Conservation (phyloP, 495 filamentous ascomycete genomes). For the Stereocaulon alpinum region DNA sequence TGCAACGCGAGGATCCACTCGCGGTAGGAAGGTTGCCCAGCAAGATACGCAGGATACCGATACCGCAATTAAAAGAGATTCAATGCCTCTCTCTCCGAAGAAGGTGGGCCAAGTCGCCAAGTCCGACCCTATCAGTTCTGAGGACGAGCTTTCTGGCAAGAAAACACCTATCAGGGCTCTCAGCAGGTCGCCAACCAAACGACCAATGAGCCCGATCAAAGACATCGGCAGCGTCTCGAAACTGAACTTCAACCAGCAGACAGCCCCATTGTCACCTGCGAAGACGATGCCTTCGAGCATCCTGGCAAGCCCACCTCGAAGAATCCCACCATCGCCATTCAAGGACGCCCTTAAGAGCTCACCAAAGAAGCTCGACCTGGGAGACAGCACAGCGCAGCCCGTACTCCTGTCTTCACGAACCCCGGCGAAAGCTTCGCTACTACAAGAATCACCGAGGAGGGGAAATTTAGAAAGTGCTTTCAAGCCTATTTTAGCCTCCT, state of each 20-base stretch:
- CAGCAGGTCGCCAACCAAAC: conserved; percentile 35
- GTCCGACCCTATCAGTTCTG: conserved; percentile 35
- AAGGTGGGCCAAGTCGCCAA: conserved; percentile 45
- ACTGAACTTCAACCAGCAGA: conserved; percentile 29
- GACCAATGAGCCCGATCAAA: conserved; percentile 23
- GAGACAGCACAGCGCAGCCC: conserved; percentile 10
- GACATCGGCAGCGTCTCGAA: conserved; percentile 26
- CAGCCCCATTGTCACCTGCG: conserved; percentile 21
- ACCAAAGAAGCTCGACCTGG: conserved; percentile 24
- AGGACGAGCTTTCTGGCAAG: conserved; percentile 39
- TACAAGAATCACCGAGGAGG: conserved; percentile 39
- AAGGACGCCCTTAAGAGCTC: conserved; percentile 33
- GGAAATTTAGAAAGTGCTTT: conserved; percentile 32
- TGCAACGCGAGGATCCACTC: conserved; percentile 15
- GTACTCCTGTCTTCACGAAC: conserved; percentile 12
- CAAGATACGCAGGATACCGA: not conserved
- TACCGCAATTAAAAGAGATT: not conserved
- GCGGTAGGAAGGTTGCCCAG: conserved; percentile 11
- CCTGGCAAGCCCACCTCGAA: conserved; percentile 41
- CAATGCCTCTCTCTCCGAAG: conserved; percentile 43
- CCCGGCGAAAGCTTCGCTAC: conserved; percentile 24
- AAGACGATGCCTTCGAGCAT: conserved; percentile 16
- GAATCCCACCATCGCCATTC: conserved; percentile 42
- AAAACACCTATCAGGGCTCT: conserved; percentile 33
- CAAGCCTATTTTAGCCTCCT: conserved; percentile 25